Percentiles rank a stretch among this genome's conserved stretches.
Evolutionary conservation across 345 rosid genomes (phyloP).

Genomic region (Cardamine chenopodiifolia): DNA sequence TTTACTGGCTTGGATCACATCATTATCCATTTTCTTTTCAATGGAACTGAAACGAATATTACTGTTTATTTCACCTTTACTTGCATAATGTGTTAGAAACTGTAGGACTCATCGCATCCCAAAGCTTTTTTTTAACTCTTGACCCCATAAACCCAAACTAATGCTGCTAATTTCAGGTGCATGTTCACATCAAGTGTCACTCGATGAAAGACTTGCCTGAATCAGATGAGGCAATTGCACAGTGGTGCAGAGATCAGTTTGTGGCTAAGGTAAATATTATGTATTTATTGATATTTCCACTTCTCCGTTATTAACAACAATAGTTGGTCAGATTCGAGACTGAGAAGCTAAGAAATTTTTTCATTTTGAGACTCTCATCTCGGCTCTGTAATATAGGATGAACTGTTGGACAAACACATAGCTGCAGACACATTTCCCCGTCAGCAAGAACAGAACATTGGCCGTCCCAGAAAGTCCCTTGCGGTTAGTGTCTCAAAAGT

Average conservation of each 20-base stretch:
- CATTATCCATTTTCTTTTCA: constrained; percentile 7
- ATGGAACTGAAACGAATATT: background rate
- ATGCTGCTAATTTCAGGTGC: constrained; percentile 58
- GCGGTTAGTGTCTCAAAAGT: constrained; percentile 51
- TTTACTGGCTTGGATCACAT: background rate
- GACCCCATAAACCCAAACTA: background rate
- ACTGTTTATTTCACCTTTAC: background rate
- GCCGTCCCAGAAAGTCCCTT: constrained; percentile 74
- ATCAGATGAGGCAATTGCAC: constrained; percentile 81
- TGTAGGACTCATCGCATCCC: constrained; percentile 10
- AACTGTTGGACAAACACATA: constrained; percentile 70
- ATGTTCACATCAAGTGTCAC: constrained; percentile 75
- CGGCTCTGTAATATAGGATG: constrained; percentile 55
- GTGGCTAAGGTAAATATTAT: constrained; percentile 66
- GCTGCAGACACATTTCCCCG: constrained; percentile 68
- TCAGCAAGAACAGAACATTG: constrained; percentile 61
- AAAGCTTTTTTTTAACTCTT: background rate
- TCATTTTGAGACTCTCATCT: background rate
- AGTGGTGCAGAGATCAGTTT: constrained; percentile 93
- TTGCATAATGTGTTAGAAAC: constrained; percentile 1
- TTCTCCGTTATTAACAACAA: background rate
- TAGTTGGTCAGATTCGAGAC: background rate
- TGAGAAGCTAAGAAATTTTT: background rate
- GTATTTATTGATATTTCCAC: background rate
- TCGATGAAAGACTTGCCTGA: constrained; percentile 85